Evolutionary conservation across 305 asterid species (phyloP).

Genomic region (Rubia occidens): DNA sequence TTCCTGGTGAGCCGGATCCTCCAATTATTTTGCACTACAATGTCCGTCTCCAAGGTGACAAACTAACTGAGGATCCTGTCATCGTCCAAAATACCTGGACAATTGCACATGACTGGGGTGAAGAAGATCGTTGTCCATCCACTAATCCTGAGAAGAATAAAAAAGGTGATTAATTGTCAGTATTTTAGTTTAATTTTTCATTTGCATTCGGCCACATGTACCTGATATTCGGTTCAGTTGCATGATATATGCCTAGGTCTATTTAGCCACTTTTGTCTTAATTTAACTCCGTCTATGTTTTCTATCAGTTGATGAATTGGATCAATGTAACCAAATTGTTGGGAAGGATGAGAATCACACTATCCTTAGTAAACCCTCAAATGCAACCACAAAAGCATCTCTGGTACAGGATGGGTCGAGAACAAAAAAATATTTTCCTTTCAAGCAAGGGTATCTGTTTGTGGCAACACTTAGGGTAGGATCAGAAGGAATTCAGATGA

Average conservation of each 20-base stretch:
- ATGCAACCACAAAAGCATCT: constrained; percentile 34
- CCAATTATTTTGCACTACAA: constrained; percentile 86
- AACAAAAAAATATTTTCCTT: constrained; percentile 74
- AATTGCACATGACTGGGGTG: constrained; percentile 89
- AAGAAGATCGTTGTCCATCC: constrained; percentile 85
- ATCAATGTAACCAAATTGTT: constrained; percentile 70
- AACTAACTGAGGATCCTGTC: constrained; percentile 86
- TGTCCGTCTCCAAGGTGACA: constrained; percentile 90
- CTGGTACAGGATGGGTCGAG: constrained; percentile 48
- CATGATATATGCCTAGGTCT: neutral
- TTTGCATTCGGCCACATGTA: neutral
- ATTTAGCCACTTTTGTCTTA: constrained; percentile 4
- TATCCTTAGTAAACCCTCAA: constrained; percentile 26
- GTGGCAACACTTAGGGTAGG: constrained; percentile 89
- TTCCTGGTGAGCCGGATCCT: constrained; percentile 94
- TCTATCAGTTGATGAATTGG: constrained; percentile 78
- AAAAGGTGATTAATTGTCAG: constrained; percentile 41
- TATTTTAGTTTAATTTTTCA: neutral
- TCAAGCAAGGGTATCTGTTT: constrained; percentile 71
- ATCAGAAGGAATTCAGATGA: constrained; percentile 89
- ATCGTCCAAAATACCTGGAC: constrained; percentile 97
- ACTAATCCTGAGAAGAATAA: constrained; percentile 48
- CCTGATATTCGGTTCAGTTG: neutral
- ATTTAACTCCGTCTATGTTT: constrained; percentile 18
- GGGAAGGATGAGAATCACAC: constrained; percentile 59